These are phyloP conservation scores for Ophiocordyceps camponoti-floridani DNA, from an alignment of 2,329 filamentous ascomycete genomes.

Conservation along the genomic window DNA sequence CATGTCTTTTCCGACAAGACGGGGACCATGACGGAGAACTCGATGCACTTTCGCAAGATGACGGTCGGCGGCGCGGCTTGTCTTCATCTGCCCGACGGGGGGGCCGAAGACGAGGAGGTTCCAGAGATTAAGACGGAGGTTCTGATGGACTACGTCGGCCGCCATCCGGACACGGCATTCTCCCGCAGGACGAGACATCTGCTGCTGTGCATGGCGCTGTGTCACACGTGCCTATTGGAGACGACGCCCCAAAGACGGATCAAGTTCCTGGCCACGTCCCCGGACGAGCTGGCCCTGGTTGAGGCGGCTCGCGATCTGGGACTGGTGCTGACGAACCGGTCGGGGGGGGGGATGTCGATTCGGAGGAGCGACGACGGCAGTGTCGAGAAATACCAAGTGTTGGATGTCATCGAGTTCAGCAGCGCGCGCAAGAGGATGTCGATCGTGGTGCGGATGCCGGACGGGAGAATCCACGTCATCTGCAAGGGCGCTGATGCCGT, in stretches of 20 bases:
- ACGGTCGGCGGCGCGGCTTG: constrained; percentile 80
- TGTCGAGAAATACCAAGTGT: constrained; percentile 54
- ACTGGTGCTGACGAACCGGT: constrained; percentile 56
- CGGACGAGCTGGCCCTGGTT: constrained; percentile 77
- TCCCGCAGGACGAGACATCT: constrained; percentile 67
- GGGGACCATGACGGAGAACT: constrained; percentile 80
- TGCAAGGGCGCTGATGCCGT: constrained; percentile 84
- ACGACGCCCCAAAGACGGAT: constrained; percentile 42
- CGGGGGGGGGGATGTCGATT: constrained; percentile 48
- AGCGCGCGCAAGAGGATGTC: constrained; percentile 86
- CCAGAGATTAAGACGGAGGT: constrained; percentile 50
- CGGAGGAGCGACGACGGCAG: constrained; percentile 21
- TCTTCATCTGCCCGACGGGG: constrained; percentile 40
- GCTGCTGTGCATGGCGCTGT: constrained; percentile 67
- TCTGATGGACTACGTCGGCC: constrained; percentile 59
- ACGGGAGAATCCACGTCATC: constrained; percentile 63
- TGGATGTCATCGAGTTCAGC: constrained; percentile 83
- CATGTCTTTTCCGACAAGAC: constrained; percentile 93
- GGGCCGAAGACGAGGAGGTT: constrained; percentile 24
- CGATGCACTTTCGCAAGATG: constrained; percentile 89
- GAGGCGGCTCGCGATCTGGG: constrained; percentile 73
- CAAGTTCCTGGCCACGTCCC: constrained; percentile 77
- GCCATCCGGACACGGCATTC: constrained; percentile 59
- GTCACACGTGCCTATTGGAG: constrained; percentile 82
- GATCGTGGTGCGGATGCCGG: constrained; percentile 68